Conservation (phyloP, 2,329 filamentous ascomycete species). For the Nemania sp. region DNA sequence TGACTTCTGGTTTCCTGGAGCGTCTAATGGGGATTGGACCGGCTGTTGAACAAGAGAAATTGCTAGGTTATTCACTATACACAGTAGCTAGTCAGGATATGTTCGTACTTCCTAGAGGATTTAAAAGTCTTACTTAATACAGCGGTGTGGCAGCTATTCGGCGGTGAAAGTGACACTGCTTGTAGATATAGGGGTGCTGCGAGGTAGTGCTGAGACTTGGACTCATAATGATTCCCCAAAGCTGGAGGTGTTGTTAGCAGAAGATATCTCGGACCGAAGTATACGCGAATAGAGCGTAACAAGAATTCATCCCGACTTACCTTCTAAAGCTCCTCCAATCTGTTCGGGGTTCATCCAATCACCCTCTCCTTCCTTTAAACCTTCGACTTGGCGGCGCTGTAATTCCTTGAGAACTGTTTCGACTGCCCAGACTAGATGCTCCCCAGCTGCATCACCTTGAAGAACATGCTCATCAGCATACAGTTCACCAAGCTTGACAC, state of each 20-base stretch:
- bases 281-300: slow-evolving; percentile 5
- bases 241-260: slow-evolving; percentile 59
- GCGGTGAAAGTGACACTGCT: slow-evolving; percentile 76
- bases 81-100: slow-evolving; percentile 37
- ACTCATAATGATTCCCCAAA: slow-evolving; percentile 81
- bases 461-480: slow-evolving; percentile 83
- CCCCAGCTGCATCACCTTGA: slow-evolving; percentile 79
- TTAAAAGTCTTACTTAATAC: slow-evolving; percentile 72
- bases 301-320: slow-evolving; percentile 53
- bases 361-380: slow-evolving; percentile 76
- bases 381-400: slow-evolving; percentile 73
- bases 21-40: slow-evolving; percentile 51
- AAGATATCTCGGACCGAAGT: background rate
- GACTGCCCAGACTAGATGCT: slow-evolving; percentile 82
- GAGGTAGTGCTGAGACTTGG: slow-evolving; percentile 79
- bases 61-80: slow-evolving; percentile 81
- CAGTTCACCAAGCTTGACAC: slow-evolving; percentile 85
- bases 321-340: slow-evolving; percentile 79
- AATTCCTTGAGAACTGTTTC: slow-evolving; percentile 83
- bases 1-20: slow-evolving; percentile 41
- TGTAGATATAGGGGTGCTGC: slow-evolving; percentile 89
- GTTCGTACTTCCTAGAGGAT: slow-evolving; percentile 15
- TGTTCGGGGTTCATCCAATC: slow-evolving; percentile 78
- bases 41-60: slow-evolving; percentile 78
- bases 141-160: slow-evolving; percentile 78